Conservation (phyloP, 1,284 basidiomycete species). For the Cerrena zonata region DNA sequence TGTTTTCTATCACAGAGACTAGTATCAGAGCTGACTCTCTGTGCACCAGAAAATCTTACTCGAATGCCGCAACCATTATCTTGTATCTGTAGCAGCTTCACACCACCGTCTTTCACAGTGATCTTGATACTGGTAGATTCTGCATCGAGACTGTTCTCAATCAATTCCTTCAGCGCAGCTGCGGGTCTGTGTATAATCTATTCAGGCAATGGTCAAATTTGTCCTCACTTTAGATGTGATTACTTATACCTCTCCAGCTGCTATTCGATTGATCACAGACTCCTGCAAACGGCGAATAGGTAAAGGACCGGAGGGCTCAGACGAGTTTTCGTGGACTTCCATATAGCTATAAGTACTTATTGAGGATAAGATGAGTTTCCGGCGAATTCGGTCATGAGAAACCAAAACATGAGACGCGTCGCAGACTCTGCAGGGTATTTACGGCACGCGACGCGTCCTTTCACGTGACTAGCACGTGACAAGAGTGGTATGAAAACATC, state of each 20-base stretch:
- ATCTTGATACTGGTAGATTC: conserved; percentile 83
- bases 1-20: conserved; percentile 34
- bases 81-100: conserved; percentile 93
- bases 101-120: conserved; percentile 89
- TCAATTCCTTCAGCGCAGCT: conserved; percentile 92
- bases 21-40: neutral
- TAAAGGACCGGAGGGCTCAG: conserved; percentile 24
- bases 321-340: neutral
- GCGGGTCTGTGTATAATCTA: conserved; percentile 95
- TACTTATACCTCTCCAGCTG: conserved; percentile 66
- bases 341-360: too few relatives aligned
- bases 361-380: too few relatives aligned
- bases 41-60: conserved; percentile 45
- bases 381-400: too few relatives aligned
- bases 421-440: too few relatives aligned
- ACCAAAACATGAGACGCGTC: too few relatives aligned
- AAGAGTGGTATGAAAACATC: too few relatives aligned
- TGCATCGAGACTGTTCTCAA: conserved; percentile 94
- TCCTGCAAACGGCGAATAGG: conserved; percentile 70
- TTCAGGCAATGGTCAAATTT: neutral
- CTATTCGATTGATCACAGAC: conserved; percentile 74
- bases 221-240: neutral
- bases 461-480: too few relatives aligned
- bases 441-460: too few relatives aligned
- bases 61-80: conserved; percentile 95